Evolutionary conservation across 75 land plant species (phyloP).

Genomic region (Sequoia sempervirens): DNA sequence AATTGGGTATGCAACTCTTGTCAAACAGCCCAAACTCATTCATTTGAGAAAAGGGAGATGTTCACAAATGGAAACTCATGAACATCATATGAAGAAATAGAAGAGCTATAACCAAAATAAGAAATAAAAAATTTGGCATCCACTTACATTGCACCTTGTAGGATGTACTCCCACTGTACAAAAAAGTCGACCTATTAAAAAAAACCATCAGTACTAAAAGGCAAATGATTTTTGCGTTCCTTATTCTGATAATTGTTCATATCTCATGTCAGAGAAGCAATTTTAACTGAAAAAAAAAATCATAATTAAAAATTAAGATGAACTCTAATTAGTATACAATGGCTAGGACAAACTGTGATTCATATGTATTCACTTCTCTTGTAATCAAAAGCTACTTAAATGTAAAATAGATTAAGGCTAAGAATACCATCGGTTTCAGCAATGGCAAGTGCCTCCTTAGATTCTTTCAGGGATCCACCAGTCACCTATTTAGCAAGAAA

Average conservation of each 20-base stretch:
- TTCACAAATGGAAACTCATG: neutral
- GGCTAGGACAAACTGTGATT: neutral
- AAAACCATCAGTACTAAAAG: neutral
- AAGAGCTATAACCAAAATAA: neutral
- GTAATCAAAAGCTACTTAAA: neutral
- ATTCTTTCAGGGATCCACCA: conserved; percentile 93
- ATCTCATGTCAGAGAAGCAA: neutral
- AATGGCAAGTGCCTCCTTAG: conserved; percentile 83
- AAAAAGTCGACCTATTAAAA: conserved; percentile 67
- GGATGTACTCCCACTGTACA: conserved; percentile 99
- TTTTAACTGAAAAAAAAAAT: neutral
- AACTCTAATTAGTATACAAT: neutral
- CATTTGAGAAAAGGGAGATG: neutral
- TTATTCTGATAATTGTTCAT: neutral
- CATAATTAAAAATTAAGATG: neutral
- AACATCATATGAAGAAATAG: neutral
- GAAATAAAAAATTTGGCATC: neutral
- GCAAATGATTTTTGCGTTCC: neutral
- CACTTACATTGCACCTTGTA: conserved; percentile 80
- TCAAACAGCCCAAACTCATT: neutral
- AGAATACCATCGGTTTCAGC: conserved; percentile 88
- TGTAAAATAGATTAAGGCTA: neutral
- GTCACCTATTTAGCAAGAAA: conserved; percentile 38
- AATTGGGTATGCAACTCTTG: neutral
- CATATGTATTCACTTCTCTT: neutral